Percentiles rank a stretch among this genome's conserved stretches.
Conservation (phyloP, 2,329 filamentous ascomycete genomes). For the Penicillium sp. region DNA sequence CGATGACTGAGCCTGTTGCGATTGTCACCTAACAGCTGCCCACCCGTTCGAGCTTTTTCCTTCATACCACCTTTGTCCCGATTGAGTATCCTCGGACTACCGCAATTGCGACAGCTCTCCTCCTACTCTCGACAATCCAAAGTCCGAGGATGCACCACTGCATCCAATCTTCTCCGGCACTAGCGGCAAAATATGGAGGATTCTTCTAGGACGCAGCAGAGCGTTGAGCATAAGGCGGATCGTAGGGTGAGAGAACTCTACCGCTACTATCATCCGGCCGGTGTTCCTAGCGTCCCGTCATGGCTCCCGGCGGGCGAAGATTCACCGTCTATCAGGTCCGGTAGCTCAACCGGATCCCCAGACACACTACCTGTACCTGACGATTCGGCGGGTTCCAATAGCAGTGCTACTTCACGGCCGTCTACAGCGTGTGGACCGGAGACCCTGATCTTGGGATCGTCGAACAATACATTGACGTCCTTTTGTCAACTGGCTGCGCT, state of each 20-base stretch:
- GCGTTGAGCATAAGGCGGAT: conserved; percentile 27
- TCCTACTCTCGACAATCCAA: neutral
- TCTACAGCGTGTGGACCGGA: conserved; percentile 23
- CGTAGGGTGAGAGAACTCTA: conserved; percentile 40
- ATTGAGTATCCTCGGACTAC: neutral
- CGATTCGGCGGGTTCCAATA: conserved; percentile 8
- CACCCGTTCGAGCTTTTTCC: neutral
- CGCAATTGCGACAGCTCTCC: neutral
- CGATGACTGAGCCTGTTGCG: conserved; percentile 3
- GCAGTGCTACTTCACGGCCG: conserved; percentile 10
- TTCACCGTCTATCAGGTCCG: conserved; percentile 3
- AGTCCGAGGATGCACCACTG: conserved; percentile 16
- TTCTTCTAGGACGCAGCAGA: conserved; percentile 3
- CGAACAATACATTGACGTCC: conserved; percentile 36
- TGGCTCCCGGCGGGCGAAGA: conserved; percentile 13
- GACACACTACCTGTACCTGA: conserved; percentile 13
- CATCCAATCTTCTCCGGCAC: conserved; percentile 1
- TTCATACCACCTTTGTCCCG: neutral
- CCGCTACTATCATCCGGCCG: conserved; percentile 38
- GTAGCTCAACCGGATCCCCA: conserved; percentile 1
- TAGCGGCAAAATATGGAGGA: conserved; percentile 16
- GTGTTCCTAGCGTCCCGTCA: conserved; percentile 12
- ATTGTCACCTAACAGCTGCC: conserved; percentile 1
- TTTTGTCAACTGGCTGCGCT: conserved; percentile 38
- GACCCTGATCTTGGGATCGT: conserved; percentile 27